phyloP scores from a whole-genome alignment of 805 yeast genomes.

The Candida parachauliodes region DNA sequence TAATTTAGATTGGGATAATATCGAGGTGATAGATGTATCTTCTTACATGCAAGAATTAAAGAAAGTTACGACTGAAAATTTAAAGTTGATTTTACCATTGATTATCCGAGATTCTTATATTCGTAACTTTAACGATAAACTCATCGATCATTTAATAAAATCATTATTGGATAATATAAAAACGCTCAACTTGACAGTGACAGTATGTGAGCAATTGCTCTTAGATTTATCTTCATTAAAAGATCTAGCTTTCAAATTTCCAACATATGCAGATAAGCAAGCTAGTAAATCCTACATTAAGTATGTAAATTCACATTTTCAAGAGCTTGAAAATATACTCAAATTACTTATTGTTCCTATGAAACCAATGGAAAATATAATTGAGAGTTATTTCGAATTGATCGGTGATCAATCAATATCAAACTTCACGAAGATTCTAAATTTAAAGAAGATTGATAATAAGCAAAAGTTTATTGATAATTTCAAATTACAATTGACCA shows the following conservation, averaged over 20 bases:
- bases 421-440: conserved; percentile 64
- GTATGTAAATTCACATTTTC: conserved; percentile 41
- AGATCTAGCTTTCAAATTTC: conserved; percentile 45
- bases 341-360: conserved; percentile 62
- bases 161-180: conserved; percentile 57
- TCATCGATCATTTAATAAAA: conserved; percentile 60
- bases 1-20: conserved; percentile 64
- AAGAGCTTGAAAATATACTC: conserved; percentile 56
- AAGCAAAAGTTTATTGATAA: conserved; percentile 32
- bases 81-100: conserved; percentile 44
- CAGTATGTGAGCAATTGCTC: conserved; percentile 76
- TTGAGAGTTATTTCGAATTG: conserved; percentile 60
- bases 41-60: conserved; percentile 62
- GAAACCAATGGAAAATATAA: conserved; percentile 59
- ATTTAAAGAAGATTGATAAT: conserved; percentile 53
- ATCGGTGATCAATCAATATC: conserved; percentile 60
- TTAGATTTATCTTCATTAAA: conserved; percentile 69
- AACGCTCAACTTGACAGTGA: conserved; percentile 54
- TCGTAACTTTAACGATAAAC: conserved; percentile 70
- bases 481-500: conserved; percentile 32
- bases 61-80: conserved; percentile 41
- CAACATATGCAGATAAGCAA: conserved; percentile 30
- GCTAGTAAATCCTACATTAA: conserved; percentile 31
- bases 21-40: conserved; percentile 69
- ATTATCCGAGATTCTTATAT: conserved; percentile 68